Evolutionary conservation across 768 basidiomycete species (phyloP), one percentile per base, ranked within the genome.

Genomic region (Zangia roseola): DNA sequence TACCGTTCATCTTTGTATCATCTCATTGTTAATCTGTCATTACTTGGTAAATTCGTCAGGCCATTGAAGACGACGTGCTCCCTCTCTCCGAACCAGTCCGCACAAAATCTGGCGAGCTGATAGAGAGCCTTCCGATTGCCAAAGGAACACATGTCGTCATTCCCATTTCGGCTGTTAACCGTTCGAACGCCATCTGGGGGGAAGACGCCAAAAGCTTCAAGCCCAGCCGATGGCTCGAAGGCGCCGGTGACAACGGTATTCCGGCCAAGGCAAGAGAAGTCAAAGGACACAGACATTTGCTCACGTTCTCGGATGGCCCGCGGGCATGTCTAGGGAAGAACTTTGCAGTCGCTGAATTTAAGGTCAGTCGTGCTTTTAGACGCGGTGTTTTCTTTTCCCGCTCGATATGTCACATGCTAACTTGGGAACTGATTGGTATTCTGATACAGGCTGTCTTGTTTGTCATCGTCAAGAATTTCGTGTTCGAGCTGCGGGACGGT

Each of bases 191-290:
- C 0, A 59, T 84, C 19, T 89, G 87, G 86, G 86, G 86, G 0
- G 60, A 71, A 1, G 77, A 82, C 44, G 76, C 82, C 6, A 72
- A 74, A 24, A 73, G 73, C 23, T 89, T 83, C 60, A 69, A 74
- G 30, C 87, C 86, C 0, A 79, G 79, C 43, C 71, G 86, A 17
- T 90, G 87, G 86, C 69, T 88, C 5, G 60, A 62, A 5, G 61
- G 63, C 19, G 42, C 34, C 2, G 45, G 47, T 7, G 28, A 26
- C 2, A 62, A 63, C 10, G 60, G 65, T 1, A 59, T 61, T 17
- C 56, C 56, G 2, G 39, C 33, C 12, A 59, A 56, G 20, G 72
- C 73, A 0, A 73, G 69, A 41, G 72, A 74, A 13, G 61, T 80
- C 2, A 72, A 73, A 53, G 80, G 79, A 2, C 68, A 80, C 50